Conservation (phyloP, 306 rosid species). For the Purshia tridentata region DNA sequence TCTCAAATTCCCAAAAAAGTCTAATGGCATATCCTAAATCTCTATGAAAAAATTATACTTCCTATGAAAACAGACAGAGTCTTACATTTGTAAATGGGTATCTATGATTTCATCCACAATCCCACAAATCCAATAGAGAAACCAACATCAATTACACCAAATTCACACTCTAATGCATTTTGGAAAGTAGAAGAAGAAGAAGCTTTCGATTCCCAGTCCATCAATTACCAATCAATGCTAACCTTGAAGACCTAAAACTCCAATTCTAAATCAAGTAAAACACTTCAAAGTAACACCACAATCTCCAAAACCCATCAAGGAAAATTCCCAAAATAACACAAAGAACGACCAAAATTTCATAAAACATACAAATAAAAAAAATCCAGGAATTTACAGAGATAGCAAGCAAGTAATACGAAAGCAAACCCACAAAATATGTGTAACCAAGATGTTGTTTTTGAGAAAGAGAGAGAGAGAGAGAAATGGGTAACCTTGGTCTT, state of each 20-base stretch:
- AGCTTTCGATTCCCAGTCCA: neutral
- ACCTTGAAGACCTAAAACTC: neutral
- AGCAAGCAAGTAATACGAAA: no score
- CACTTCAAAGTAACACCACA: neutral
- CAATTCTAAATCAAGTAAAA: neutral
- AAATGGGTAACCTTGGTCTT: conserved; percentile 63
- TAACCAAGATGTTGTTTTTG: neutral
- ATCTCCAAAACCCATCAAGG: neutral
- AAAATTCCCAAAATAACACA: neutral
- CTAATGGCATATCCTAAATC: neutral
- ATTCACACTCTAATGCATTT: neutral
- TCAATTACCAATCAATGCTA: neutral
- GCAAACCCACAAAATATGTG: neutral
- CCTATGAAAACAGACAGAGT: neutral
- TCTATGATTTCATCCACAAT: neutral
- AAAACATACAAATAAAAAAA: neutral
- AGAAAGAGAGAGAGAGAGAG: neutral
- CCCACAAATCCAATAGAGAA: no score
- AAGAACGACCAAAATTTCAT: neutral
- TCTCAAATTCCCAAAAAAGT: neutral
- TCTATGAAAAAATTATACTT: no score
- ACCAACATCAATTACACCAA: neutral
- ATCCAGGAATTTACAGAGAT: no score
- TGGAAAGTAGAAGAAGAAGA: neutral
- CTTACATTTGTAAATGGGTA: neutral